Evolutionary conservation across 306 rosid genomes (phyloP).

Genomic region (Acacia confusa): DNA sequence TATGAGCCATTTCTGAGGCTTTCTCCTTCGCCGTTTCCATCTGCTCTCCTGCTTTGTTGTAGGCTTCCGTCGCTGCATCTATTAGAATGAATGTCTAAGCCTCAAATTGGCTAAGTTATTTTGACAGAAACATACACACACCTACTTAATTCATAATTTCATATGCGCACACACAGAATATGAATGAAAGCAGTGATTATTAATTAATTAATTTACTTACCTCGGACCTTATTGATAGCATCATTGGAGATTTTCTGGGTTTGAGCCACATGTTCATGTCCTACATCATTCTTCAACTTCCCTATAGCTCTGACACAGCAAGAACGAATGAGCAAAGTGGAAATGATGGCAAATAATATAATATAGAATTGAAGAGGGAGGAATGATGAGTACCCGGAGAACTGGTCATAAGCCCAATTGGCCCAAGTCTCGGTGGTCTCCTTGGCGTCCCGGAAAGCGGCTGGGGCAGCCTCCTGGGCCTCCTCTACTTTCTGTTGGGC

Average conservation of each 20-base stretch:
- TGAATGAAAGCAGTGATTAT: no score
- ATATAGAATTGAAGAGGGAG: no score
- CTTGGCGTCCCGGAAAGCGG: not conserved
- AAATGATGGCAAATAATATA: no score
- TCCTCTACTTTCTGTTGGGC: conserved; percentile 18
- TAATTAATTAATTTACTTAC: not conserved
- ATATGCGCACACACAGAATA: no score
- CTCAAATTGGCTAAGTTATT: no score
- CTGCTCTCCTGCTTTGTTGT: conserved; percentile 17
- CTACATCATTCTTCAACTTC: not conserved
- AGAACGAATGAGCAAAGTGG: not conserved
- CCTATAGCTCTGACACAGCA: conserved; percentile 34
- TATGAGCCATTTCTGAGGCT: conserved; percentile 25
- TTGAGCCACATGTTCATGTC: not conserved
- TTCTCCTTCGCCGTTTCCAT: conserved; percentile 27
- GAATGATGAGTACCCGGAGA: conserved; percentile 41
- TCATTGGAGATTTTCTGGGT: conserved; percentile 23
- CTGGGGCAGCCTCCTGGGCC: conserved; percentile 8
- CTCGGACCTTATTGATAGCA: conserved; percentile 20
- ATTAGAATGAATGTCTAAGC: no score
- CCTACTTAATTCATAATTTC: no score
- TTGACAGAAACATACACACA: no score
- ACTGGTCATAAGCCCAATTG: conserved; percentile 42
- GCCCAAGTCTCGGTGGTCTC: conserved; percentile 39
- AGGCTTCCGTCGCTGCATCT: not conserved